These are phyloP conservation scores for Pholiota conissans DNA, from an alignment of 768 basidiomycete species.

Conservation along the genomic window DNA sequence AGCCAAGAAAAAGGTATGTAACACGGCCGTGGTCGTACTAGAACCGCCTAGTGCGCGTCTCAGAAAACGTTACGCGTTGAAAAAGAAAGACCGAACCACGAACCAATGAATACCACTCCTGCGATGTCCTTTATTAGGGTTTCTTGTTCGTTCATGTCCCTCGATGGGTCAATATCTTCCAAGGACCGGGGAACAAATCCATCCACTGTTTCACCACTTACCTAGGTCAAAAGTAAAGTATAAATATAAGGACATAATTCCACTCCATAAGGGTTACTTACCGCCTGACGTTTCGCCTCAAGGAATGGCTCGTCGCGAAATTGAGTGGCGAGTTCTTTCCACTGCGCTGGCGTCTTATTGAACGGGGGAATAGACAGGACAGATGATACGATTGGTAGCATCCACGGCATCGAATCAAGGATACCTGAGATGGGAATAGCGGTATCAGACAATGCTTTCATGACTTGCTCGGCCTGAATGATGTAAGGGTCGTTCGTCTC, in stretches of 20 bases:
- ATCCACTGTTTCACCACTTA: conserved; percentile 9
- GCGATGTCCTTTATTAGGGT: conserved; percentile 32
- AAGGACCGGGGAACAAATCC: conserved; percentile 18
- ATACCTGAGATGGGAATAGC: conserved; percentile 36
- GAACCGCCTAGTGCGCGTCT: conserved; percentile 20
- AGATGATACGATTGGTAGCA: conserved; percentile 36
- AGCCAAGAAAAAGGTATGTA: conserved; percentile 38
- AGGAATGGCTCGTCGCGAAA: conserved; percentile 37
- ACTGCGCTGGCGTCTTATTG: conserved; percentile 40
- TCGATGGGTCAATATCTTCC: conserved; percentile 4
- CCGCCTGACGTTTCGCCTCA: conserved; percentile 15
- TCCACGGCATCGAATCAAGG: conserved; percentile 34
- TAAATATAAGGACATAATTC: not conserved
- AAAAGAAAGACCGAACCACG: no score
- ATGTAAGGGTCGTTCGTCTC: conserved; percentile 41
- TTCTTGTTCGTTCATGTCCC: conserved; percentile 7
- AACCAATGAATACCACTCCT: conserved; percentile 31
- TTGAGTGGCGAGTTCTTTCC: conserved; percentile 33
- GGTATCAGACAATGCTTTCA: conserved; percentile 26
- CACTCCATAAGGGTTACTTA: conserved; percentile 1
- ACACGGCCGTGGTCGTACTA: conserved; percentile 21
- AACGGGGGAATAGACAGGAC: conserved; percentile 55
- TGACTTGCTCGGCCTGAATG: conserved; percentile 34
- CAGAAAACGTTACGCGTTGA: no score
- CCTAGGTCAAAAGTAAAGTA: conserved; percentile 4